Evolutionary conservation across 495 filamentous ascomycete species (phyloP).

Genomic region (Hypoxylon lienhwacheense): DNA sequence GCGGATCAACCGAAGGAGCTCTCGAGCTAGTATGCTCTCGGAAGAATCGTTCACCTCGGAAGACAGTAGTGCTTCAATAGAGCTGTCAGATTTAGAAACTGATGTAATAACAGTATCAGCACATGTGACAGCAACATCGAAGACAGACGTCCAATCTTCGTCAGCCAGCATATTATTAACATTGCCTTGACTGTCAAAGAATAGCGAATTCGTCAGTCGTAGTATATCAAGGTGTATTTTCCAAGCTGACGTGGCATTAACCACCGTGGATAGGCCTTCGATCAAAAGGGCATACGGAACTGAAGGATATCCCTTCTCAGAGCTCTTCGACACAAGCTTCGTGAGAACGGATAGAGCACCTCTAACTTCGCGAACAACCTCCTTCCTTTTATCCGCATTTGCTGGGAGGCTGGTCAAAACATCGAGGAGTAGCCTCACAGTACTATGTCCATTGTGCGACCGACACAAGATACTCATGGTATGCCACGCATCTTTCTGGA

Average conservation of each 20-base stretch:
- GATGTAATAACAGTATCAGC: slow-evolving; percentile 43
- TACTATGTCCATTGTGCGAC: slow-evolving; percentile 75
- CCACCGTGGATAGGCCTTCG: slow-evolving; percentile 60
- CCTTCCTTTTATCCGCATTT: slow-evolving; percentile 56
- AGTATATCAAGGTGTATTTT: slow-evolving; percentile 58
- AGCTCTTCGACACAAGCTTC: slow-evolving; percentile 62
- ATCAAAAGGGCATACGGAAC: slow-evolving; percentile 59
- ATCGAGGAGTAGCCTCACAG: slow-evolving; percentile 64
- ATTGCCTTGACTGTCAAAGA: slow-evolving; percentile 45
- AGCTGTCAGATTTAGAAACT: slow-evolving; percentile 32
- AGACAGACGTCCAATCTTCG: slow-evolving; percentile 57
- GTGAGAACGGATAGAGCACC: slow-evolving; percentile 70
- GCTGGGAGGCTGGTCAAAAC: slow-evolving; percentile 58
- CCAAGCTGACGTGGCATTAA: slow-evolving; percentile 57
- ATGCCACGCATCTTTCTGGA: slow-evolving; percentile 73
- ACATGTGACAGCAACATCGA: slow-evolving; percentile 50
- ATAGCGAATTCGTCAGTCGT: slow-evolving; percentile 54
- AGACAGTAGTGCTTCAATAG: slow-evolving; percentile 33
- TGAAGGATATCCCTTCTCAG: slow-evolving; percentile 63
- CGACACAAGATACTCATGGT: slow-evolving; percentile 74
- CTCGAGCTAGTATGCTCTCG: slow-evolving; percentile 42
- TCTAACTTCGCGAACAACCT: slow-evolving; percentile 60
- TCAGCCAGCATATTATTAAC: slow-evolving; percentile 52
- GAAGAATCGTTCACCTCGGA: slow-evolving; percentile 30
- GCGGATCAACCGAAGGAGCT: slow-evolving; percentile 42